Base-by-base conservation (phyloP, 805 yeast genomes). In the Grigorovia yakushimaensis region DNA sequence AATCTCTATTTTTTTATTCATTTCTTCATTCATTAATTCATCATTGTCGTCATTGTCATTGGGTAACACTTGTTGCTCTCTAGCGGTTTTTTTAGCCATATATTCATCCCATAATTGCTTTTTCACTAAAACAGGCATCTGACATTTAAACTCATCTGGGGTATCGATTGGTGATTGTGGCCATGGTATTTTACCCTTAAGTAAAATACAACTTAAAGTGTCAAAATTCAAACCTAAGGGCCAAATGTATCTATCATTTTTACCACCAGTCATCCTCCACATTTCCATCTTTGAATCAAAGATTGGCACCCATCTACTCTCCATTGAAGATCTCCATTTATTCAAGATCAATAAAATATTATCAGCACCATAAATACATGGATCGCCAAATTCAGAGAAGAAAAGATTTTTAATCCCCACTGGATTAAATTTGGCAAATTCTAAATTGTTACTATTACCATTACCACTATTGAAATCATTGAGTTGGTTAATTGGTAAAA, bases 301-400 rank as follows among this genome's bases (percentile, higher is more conserved):
- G 11, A 91, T 55, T 1, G 98, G 98, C 11, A 87, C 71, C 97
- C 98, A 91, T 51, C 81, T 73, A 2, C 95, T 81, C 60, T 88
- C 93, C 35, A 74, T 64, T 0, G 83, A 71, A 20, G 75, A 77
- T 55, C 96, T 73, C 96, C 97, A 91, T 53, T 81, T 78, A 21
- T 81, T 72, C 19, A 93, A 68, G 0, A 87, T 77, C 30, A 84
- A 64, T 37, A 93, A 70, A 10, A 81, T 75, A 51, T 88, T 88
- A 52, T 82, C 88, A 30, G 73, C 70, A n/a, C 94, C 96, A 47
- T 82, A 84, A 6, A 89, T 62, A 52, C 93, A 84, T 1, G 98
- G 98, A 62, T 91, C 97, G 19, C 95, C 95, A 57, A 77, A 82
- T 41, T 82, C 81, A 40, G 87, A 83, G 70, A 91, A 93, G 59